A percentile compares a stretch with the other conserved stretches of the same genome.
phyloP scores from a whole-genome alignment of 192 early-diverging fungal species.

The Backusella tarrabulga region DNA sequence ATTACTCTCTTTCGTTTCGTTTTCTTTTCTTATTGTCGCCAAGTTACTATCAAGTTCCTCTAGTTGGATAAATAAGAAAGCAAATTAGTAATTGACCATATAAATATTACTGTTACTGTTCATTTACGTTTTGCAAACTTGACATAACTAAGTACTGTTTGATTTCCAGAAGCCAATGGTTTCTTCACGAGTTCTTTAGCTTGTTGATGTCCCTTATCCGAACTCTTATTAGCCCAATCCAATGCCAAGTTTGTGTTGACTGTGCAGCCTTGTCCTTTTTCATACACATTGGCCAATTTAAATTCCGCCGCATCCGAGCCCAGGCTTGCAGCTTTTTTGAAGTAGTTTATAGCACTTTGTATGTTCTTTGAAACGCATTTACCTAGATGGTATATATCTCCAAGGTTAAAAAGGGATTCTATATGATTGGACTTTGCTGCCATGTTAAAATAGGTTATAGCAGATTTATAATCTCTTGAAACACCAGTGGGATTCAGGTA shows the following conservation, averaged over 20 bases:
- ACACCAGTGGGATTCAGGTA: neutral
- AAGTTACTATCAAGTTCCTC: neutral
- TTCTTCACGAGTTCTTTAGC: slow-evolving; percentile 38
- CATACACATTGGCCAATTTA: slow-evolving; percentile 75
- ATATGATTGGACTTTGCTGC: slow-evolving; percentile 13
- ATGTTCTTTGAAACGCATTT: slow-evolving; percentile 56
- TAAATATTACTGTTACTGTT: neutral
- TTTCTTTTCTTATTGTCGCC: neutral
- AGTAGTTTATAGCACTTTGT: slow-evolving; percentile 66
- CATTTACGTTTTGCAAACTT: neutral
- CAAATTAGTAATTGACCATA: neutral
- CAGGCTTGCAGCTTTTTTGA: slow-evolving; percentile 48
- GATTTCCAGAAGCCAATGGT: neutral
- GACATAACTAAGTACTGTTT: neutral
- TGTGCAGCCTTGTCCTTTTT: slow-evolving; percentile 63
- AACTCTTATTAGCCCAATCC: slow-evolving; percentile 64
- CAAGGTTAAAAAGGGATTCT: slow-evolving; percentile 21
- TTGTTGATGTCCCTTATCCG: slow-evolving; percentile 61
- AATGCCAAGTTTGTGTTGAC: slow-evolving; percentile 58
- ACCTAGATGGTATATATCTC: slow-evolving; percentile 22
- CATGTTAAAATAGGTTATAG: neutral
- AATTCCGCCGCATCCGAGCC: slow-evolving; percentile 74
- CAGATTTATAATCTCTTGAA: neutral
- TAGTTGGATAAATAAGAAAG: neutral
- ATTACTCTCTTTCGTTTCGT: neutral